Conservation (phyloP, 495 filamentous ascomycete species). For the Bacidia rubella region DNA sequence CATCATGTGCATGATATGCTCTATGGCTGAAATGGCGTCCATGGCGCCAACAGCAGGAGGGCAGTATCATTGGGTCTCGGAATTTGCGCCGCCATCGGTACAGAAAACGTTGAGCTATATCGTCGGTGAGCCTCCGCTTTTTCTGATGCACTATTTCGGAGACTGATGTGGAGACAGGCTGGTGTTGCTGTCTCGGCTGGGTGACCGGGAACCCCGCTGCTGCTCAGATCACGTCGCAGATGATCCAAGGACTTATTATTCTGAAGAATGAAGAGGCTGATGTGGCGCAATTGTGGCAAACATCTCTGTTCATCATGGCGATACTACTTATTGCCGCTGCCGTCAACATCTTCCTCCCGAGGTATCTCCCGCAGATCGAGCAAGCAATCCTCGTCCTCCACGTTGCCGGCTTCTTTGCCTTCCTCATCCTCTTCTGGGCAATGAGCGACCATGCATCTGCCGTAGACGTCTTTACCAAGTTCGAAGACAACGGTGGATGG, state of each 20-base stretch:
- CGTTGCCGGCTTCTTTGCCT: conserved; percentile 44
- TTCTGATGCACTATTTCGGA: background rate
- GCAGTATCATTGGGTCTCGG: conserved; percentile 39
- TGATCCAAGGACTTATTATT: conserved; percentile 45
- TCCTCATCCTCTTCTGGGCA: conserved; percentile 43
- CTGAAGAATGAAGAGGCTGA: conserved; percentile 32
- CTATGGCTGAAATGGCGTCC: conserved; percentile 40
- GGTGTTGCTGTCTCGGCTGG: conserved; percentile 35
- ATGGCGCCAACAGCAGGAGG: conserved; percentile 37
- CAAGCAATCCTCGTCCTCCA: conserved; percentile 44
- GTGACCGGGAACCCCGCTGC: conserved; percentile 38
- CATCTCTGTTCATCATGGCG: conserved; percentile 36
- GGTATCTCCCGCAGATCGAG: conserved; percentile 40
- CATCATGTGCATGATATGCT: conserved; percentile 35
- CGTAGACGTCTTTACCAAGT: conserved; percentile 38
- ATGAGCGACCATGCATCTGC: conserved; percentile 32
- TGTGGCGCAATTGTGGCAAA: conserved; percentile 39
- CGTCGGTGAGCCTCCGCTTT: conserved; percentile 36
- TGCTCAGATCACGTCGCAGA: conserved; percentile 38
- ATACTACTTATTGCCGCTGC: conserved; percentile 33
- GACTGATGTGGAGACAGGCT: background rate
- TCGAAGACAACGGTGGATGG: conserved; percentile 41
- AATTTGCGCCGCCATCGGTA: conserved; percentile 28
- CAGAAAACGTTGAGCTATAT: conserved; percentile 36
- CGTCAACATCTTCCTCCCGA: conserved; percentile 42